A percentile compares a stretch with the other conserved stretches of the same genome.
Evolutionary conservation across 2,329 filamentous ascomycete genomes (phyloP).

Genomic region (Xylariaceae sp.): DNA sequence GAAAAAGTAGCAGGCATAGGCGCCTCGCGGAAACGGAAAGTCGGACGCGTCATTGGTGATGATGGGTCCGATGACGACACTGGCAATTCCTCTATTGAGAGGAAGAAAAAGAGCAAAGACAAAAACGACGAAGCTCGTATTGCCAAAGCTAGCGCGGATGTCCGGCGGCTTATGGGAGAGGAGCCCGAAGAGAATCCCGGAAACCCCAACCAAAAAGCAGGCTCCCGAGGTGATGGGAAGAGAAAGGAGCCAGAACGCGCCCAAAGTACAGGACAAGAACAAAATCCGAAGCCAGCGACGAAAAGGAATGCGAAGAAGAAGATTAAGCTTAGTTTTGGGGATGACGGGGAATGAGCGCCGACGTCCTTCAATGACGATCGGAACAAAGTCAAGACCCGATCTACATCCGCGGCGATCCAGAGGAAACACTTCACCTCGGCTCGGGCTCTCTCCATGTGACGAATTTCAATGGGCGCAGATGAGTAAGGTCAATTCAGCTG

Average conservation of each 20-base stretch:
- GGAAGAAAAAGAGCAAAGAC: conserved; percentile 8
- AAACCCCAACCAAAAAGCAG: no score
- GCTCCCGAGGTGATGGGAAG: conserved; percentile 8
- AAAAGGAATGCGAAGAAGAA: conserved; percentile 57
- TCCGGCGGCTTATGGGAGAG: conserved; percentile 8
- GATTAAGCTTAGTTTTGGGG: conserved; percentile 65
- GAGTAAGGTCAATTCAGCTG: no score
- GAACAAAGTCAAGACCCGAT: no score
- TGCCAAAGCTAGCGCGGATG: conserved; percentile 21
- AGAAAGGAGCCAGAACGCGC: conserved; percentile 15
- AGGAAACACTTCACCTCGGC: no score
- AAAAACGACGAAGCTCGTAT: conserved; percentile 8
- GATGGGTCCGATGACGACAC: conserved; percentile 25
- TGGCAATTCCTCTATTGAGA: conserved; percentile 3
- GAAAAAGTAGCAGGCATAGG: conserved; percentile 37
- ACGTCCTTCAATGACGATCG: no score
- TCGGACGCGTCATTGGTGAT: conserved; percentile 46
- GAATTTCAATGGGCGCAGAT: no score
- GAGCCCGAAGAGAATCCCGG: no score
- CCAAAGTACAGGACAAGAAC: conserved; percentile 23
- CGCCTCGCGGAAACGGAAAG: conserved; percentile 51
- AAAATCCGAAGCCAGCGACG: conserved; percentile 31
- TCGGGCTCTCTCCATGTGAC: no score
- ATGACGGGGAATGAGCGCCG: conserved; percentile 41
- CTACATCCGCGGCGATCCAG: no score